These are phyloP conservation scores for Prunus fruticosa DNA, from an alignment of 306 rosid genomes.

Conservation along the genomic window DNA sequence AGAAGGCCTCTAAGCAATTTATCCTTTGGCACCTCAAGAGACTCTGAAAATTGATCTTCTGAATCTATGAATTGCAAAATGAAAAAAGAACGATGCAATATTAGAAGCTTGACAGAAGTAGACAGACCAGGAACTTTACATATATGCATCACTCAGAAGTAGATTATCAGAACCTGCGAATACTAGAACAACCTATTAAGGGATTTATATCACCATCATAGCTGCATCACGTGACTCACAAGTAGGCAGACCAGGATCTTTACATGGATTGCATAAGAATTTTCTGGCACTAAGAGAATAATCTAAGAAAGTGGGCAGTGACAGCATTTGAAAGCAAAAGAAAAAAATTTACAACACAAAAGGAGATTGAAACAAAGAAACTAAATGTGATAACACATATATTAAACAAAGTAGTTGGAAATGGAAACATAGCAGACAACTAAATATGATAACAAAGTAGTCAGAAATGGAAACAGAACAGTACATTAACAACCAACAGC, in stretches of 20 bases:
- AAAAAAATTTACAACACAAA: background rate
- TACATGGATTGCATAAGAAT: background rate
- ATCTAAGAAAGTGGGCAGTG: background rate
- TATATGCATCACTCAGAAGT: too few relatives aligned
- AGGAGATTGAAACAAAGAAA: background rate
- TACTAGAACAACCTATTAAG: background rate
- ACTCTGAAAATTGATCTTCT: conserved; percentile 23
- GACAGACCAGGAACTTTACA: background rate
- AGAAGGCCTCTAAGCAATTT: conserved; percentile 53
- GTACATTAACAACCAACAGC: background rate
- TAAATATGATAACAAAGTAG: background rate
- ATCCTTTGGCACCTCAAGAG: conserved; percentile 37
- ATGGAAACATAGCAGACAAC: background rate
- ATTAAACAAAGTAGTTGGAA: background rate
- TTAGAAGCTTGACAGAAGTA: background rate
- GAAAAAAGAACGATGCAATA: background rate
- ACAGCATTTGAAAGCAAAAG: background rate
- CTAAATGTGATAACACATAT: background rate
- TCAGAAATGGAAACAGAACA: background rate
- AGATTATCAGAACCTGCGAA: background rate
- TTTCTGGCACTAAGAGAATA: background rate
- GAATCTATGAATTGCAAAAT: conserved; percentile 30
- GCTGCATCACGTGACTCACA: background rate
- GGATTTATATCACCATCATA: background rate
- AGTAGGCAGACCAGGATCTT: background rate